Evolutionary conservation across 192 early-diverging fungal genomes (phyloP).

Genomic region (Powellomyces hirtus): DNA sequence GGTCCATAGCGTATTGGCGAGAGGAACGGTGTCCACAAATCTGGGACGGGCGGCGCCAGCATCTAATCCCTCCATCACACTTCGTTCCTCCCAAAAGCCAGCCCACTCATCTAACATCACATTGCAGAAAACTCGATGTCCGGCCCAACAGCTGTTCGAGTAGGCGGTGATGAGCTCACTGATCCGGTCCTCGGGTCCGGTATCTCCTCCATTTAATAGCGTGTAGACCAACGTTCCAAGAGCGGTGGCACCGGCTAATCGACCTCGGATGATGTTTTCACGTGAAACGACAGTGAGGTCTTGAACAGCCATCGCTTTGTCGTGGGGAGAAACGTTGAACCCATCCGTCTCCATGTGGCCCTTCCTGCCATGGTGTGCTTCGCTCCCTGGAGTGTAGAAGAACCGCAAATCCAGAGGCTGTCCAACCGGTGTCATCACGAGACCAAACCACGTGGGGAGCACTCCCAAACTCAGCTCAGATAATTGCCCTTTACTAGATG

Average conservation of each 20-base stretch:
- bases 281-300: constrained; percentile 79
- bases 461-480: constrained; percentile 18
- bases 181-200: constrained; percentile 8
- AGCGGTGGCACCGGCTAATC: constrained; percentile 71
- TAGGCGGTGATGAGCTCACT: constrained; percentile 57
- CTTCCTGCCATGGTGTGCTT: not conserved
- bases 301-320: constrained; percentile 87
- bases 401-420: constrained; percentile 60
- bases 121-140: constrained; percentile 73
- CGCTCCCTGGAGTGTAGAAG: constrained; percentile 29
- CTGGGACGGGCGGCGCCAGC: constrained; percentile 28
- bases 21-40: constrained; percentile 36
- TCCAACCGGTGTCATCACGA: constrained; percentile 85
- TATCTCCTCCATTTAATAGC: constrained; percentile 37
- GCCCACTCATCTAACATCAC: constrained; percentile 83
- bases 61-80: constrained; percentile 23
- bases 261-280: constrained; percentile 77
- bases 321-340: constrained; percentile 73
- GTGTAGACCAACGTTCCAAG: constrained; percentile 72
- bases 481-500: not conserved
- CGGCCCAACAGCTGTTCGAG: constrained; percentile 69
- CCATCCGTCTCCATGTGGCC: constrained; percentile 10
- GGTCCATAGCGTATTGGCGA: constrained; percentile 54
- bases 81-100: constrained; percentile 7
- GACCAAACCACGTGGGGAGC: constrained; percentile 59